Evolutionary conservation across 2,329 filamentous ascomycete genomes (phyloP), one percentile per base, ranked within the genome.

Genomic region (Macroventuria anomochaeta): DNA sequence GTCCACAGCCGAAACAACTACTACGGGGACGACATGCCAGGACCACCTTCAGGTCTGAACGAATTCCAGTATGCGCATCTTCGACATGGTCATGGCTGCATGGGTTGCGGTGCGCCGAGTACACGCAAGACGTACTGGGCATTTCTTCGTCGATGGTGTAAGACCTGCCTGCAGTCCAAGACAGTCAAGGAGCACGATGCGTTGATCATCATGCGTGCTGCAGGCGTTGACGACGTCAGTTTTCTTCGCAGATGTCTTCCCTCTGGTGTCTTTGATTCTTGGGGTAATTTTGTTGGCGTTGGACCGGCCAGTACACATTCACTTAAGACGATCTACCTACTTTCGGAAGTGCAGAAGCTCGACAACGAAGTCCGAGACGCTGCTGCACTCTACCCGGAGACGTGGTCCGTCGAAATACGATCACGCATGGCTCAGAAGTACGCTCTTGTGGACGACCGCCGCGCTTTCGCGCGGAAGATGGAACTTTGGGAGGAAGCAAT

Each of bases 51-150:
- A 25, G 73, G 70, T 15, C 57, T 77, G n/a, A 70, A 65, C 7
- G 75, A 77, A 43, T 72, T 67, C 20, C 71, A 77, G 43, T 77
- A 77, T 56, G 71, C 73, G 12, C 66, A 76, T 48, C 59, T 77
- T 13, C 63, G 76, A 7, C 69, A 74, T 32, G 74, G 74, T 7
- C 67, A 70, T 41, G 74, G 74, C 21, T 77, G 76, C 59, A 74
- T 74, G 68, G 69, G 65, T 25, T 77, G 75, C 57, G 58, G 62
- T 12, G 64, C 73, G 11, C 62, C 60, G 5, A 68, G 64, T 28
- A 73, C 74, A 6, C 67, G 75, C 57, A 77, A 76, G 58, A 75
- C 74, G 4, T 78, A 77, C 52, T 78, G 76, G 76, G 73, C 73
- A 2, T 77, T 77, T 42, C 67, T 74, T 18, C 70, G 73, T 10